A percentile compares a stretch with the other conserved stretches of the same genome.
Evolutionary conservation across 2,329 filamentous ascomycete genomes (phyloP).

Genomic region (Sarocladiaceae sp.): DNA sequence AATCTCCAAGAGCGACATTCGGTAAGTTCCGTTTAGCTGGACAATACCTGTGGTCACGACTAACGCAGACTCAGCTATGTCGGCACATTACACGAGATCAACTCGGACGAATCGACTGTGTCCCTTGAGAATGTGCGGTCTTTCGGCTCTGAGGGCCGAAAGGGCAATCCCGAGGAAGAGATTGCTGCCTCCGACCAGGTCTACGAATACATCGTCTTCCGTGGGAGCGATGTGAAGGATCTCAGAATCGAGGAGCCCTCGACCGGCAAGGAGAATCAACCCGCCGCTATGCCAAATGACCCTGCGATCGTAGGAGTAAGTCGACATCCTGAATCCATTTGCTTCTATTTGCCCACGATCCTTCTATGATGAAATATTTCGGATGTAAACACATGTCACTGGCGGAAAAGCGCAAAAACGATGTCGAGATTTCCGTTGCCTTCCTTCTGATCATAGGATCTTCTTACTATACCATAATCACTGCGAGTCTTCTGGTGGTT

Average conservation of each 20-base stretch:
- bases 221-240: slow-evolving; percentile 97
- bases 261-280: slow-evolving; percentile 68
- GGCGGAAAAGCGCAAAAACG: slow-evolving; percentile 91
- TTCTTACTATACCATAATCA: too few species aligned
- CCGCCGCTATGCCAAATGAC: slow-evolving; percentile 81
- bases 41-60: not conserved
- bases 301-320: slow-evolving; percentile 96
- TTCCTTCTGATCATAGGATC: slow-evolving; percentile 83
- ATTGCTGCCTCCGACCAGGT: slow-evolving; percentile 79
- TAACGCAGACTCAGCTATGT: slow-evolving; percentile 69
- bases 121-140: slow-evolving; percentile 95
- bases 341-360: not conserved
- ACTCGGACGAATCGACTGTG: slow-evolving; percentile 93
- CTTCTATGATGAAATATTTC: slow-evolving; percentile 84
- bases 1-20: slow-evolving; percentile 96
- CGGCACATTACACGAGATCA: slow-evolving; percentile 94
- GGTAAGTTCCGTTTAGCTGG: slow-evolving; percentile 53
- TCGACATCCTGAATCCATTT: slow-evolving; percentile 27
- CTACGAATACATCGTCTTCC: slow-evolving; percentile 98
- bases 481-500: too few species aligned
- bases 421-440: slow-evolving; percentile 99
- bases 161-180: slow-evolving; percentile 73
- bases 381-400: slow-evolving; percentile 86
- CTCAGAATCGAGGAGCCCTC: slow-evolving; percentile 85
- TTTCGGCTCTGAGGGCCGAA: slow-evolving; percentile 89